Conservation (phyloP, 768 basidiomycete genomes). For the Leucocoprinus birnbaumii region DNA sequence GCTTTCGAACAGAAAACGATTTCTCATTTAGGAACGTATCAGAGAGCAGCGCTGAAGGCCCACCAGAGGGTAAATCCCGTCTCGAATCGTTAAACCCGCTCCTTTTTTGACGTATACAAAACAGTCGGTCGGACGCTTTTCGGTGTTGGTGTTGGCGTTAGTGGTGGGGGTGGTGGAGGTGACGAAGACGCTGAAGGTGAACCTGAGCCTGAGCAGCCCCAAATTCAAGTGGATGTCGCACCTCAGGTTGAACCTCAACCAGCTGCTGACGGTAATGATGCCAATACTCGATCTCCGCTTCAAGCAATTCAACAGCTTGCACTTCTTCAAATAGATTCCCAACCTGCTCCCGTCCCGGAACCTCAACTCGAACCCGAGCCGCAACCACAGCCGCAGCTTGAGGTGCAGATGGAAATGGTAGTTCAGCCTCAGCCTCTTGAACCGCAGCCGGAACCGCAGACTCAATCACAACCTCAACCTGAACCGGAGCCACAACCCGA, state of each 20-base stretch:
- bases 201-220: neutral
- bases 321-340: neutral
- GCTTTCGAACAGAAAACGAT: conserved; percentile 11
- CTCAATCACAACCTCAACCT: neutral
- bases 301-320: neutral
- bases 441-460: neutral
- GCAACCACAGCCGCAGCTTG: neutral
- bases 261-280: neutral
- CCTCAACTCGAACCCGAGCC: neutral
- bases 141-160: too few species aligned
- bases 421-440: neutral
- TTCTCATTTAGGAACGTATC: conserved; percentile 10
- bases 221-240: neutral
- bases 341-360: neutral
- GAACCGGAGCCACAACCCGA: neutral
- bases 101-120: neutral
- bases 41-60: conserved; percentile 5
- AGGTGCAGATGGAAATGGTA: neutral
- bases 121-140: neutral
- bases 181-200: conserved; percentile 12
- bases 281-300: too few species aligned
- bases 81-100: neutral
- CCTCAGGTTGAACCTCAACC: neutral
- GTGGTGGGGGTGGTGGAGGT: too few species aligned
- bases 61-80: neutral